phyloP scores from a whole-genome alignment of 768 basidiomycete genomes.

The Kwoniella dendrophila region DNA sequence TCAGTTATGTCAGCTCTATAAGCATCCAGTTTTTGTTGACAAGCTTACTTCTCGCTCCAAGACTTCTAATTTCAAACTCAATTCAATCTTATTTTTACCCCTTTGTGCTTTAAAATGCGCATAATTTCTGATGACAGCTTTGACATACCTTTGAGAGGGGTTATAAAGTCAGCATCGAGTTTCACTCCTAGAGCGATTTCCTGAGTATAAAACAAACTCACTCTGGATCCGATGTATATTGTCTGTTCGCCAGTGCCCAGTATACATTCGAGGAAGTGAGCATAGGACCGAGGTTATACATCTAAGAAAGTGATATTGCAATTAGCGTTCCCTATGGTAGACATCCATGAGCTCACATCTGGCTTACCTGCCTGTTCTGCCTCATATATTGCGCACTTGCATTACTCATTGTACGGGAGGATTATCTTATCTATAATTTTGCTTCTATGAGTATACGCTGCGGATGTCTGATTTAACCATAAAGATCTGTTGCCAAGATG shows the following conservation, averaged over 20 bases:
- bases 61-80: slow-evolving; percentile 42
- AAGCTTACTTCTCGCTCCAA: slow-evolving; percentile 49
- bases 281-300: slow-evolving; percentile 15
- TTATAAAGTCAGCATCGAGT: background rate
- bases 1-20: background rate
- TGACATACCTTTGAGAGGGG: slow-evolving; percentile 35
- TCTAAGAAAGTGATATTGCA: background rate
- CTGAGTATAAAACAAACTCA: slow-evolving; percentile 1
- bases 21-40: background rate
- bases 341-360: too few relatives aligned
- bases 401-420: too few relatives aligned
- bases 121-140: slow-evolving; percentile 47
- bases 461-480: background rate
- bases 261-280: slow-evolving; percentile 15
- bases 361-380: slow-evolving; percentile 4
- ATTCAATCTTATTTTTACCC: slow-evolving; percentile 41
- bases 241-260: slow-evolving; percentile 10
- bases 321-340: too few relatives aligned
- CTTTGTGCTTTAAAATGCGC: slow-evolving; percentile 46
- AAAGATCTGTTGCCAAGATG: background rate
- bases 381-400: background rate
- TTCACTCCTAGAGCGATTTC: background rate
- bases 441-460: too few relatives aligned
- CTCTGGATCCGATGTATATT: slow-evolving; percentile 15
- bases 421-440: too few relatives aligned